These are phyloP conservation scores for Mucor plumbeus DNA, from an alignment of 371 early-diverging fungal species.

Conservation along the genomic window DNA sequence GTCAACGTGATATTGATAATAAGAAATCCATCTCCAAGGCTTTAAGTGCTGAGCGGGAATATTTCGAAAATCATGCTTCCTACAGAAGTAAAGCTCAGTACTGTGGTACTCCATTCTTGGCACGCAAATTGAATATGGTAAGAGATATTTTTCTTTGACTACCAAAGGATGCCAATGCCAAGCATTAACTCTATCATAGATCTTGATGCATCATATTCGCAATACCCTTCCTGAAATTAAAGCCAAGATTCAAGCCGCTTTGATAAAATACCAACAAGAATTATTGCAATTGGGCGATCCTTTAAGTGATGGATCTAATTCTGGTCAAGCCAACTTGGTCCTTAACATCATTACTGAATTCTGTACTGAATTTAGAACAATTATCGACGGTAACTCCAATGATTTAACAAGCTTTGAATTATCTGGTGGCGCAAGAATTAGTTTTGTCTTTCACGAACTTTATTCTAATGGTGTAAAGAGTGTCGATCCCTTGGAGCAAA, in stretches of 20 bases:
- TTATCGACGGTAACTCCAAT: conserved; percentile 92
- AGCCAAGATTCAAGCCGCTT: conserved; percentile 85
- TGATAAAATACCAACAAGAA: conserved; percentile 88
- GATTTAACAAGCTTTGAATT: conserved; percentile 93
- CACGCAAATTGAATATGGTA: conserved; percentile 89
- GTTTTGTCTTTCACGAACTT: conserved; percentile 98
- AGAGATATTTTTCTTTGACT: not conserved
- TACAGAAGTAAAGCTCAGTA: conserved; percentile 96
- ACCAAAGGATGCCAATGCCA: not conserved
- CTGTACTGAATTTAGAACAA: conserved; percentile 90
- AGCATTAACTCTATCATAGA: conserved; percentile 27
- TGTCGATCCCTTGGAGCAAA: conserved; percentile 95
- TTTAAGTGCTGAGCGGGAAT: conserved; percentile 86
- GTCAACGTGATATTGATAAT: conserved; percentile 93
- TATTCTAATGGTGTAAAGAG: conserved; percentile 88
- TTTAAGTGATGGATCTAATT: conserved; percentile 74
- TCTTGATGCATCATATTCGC: conserved; percentile 97
- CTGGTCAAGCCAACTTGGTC: conserved; percentile 75
- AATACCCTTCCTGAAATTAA: conserved; percentile 97
- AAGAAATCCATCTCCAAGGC: conserved; percentile 90
- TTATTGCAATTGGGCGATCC: conserved; percentile 90
- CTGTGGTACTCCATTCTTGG: conserved; percentile 98
- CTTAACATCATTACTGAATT: conserved; percentile 97
- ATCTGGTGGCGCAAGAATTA: conserved; percentile 97
- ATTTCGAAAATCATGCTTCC: conserved; percentile 93